Evolutionary conservation across 768 basidiomycete species (phyloP).

Genomic region (Naganishia kalamii): DNA sequence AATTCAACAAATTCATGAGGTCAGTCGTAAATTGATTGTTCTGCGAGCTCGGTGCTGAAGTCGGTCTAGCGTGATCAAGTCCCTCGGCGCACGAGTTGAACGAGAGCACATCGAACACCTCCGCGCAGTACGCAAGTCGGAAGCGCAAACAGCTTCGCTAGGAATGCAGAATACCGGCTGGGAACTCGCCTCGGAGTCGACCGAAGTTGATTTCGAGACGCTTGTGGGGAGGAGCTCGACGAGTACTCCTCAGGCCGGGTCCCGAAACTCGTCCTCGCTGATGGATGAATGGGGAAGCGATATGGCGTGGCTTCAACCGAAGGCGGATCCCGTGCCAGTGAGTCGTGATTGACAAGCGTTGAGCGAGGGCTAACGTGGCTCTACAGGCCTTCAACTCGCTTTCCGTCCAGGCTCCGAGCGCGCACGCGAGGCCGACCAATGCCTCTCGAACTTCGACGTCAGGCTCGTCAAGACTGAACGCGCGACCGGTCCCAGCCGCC

Average conservation of each 20-base stretch:
- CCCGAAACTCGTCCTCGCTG: neutral
- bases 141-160: constrained; percentile 54
- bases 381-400: neutral
- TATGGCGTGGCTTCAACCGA: constrained; percentile 25
- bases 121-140: constrained; percentile 82
- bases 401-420: constrained; percentile 7
- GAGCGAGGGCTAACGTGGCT: neutral
- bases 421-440: too few species aligned
- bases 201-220: constrained; percentile 60
- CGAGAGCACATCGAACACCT: constrained; percentile 86
- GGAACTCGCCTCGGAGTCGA: constrained; percentile 45
- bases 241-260: neutral
- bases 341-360: neutral
- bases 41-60: neutral
- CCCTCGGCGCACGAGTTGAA: constrained; percentile 71
- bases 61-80: constrained; percentile 46
- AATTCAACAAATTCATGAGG: constrained; percentile 88
- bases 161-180: constrained; percentile 40
- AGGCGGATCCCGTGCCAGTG: constrained; percentile 23
- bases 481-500: constrained; percentile 37
- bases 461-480: constrained; percentile 30
- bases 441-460: constrained; percentile 8
- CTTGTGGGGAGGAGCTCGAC: constrained; percentile 29
- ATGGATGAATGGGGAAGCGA: constrained; percentile 38
- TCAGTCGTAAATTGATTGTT: constrained; percentile 45